Evolutionary conservation across 129 eudicot species (phyloP).

Genomic region (Tagetes patula): DNA sequence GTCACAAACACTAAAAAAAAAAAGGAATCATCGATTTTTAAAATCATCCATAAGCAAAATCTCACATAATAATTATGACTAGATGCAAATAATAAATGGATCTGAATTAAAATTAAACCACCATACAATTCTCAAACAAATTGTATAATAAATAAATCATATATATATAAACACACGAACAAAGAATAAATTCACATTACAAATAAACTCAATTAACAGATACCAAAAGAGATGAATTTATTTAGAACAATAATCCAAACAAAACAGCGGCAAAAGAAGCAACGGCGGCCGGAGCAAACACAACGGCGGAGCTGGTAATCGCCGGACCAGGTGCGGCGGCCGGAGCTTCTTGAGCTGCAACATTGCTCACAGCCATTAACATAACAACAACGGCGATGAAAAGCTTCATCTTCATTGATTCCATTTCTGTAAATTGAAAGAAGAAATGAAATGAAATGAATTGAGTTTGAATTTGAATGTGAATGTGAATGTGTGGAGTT

Average conservation of each 20-base stretch:
- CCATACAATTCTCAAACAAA: neutral
- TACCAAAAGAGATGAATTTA: neutral
- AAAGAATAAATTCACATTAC: slow-evolving; percentile 31
- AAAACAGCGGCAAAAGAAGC: slow-evolving; percentile 37
- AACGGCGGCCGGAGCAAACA: slow-evolving; percentile 34
- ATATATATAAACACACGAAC: neutral
- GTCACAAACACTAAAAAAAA: no score
- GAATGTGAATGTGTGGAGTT: neutral
- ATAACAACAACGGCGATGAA: slow-evolving; percentile 24
- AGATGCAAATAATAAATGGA: neutral
- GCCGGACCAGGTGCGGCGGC: slow-evolving; percentile 44
- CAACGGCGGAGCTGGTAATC: slow-evolving; percentile 37
- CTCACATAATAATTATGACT: neutral
- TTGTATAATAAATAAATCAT: neutral
- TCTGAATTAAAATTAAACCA: neutral
- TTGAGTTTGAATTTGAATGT: neutral
- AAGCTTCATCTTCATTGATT: slow-evolving; percentile 46
- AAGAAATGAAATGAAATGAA: neutral
- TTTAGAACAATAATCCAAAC: slow-evolving; percentile 35
- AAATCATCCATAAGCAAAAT: neutral
- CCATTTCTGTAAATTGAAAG: slow-evolving; percentile 23
- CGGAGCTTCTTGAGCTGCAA: slow-evolving; percentile 44
- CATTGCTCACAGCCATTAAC: slow-evolving; percentile 34
- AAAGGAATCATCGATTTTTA: no score
- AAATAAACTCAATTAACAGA: slow-evolving; percentile 1